Evolutionary conservation across 352 stramenopile species (phyloP).

Genomic region (Phytophthora sp.): DNA sequence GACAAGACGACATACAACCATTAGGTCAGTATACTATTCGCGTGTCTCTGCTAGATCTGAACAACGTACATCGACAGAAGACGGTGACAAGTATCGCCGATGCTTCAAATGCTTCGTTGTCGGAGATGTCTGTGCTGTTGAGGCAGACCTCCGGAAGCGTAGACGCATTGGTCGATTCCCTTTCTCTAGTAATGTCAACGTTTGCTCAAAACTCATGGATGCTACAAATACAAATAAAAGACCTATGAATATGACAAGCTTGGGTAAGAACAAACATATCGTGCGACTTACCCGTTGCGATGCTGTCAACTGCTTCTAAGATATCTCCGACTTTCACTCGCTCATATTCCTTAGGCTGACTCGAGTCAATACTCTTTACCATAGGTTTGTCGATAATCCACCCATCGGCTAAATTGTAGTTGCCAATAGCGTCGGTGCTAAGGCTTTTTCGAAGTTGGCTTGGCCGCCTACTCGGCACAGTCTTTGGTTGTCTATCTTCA

Average conservation of each 20-base stretch:
- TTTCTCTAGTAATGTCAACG: conserved; percentile 58
- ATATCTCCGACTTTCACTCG: conserved; percentile 66
- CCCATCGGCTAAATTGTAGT: conserved; percentile 36
- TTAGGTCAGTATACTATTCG: neutral
- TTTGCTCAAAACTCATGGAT: conserved; percentile 65
- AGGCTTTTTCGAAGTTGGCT: conserved; percentile 55
- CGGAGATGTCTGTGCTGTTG: conserved; percentile 11
- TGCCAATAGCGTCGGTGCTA: conserved; percentile 63
- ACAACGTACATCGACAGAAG: conserved; percentile 51
- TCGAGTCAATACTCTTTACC: conserved; percentile 39
- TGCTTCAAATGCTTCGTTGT: conserved; percentile 19
- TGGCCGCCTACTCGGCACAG: conserved; percentile 18
- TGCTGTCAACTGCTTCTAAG: conserved; percentile 74
- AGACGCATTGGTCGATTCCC: conserved; percentile 67
- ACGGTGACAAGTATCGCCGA: conserved; percentile 28
- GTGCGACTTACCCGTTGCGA: conserved; percentile 55
- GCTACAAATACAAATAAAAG: conserved; percentile 30
- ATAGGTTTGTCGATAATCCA: conserved; percentile 68
- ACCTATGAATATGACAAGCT: neutral
- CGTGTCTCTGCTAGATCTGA: conserved; percentile 1
- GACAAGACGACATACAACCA: conserved; percentile 1
- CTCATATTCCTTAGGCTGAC: conserved; percentile 46
- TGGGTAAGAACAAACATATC: neutral
- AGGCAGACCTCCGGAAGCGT: conserved; percentile 54
- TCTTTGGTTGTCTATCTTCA: conserved; percentile 2